A percentile compares a stretch with the other conserved stretches of the same genome.
Evolutionary conservation across 2,329 filamentous ascomycete genomes (phyloP).

Genomic region (Pseudocercospora vitis): DNA sequence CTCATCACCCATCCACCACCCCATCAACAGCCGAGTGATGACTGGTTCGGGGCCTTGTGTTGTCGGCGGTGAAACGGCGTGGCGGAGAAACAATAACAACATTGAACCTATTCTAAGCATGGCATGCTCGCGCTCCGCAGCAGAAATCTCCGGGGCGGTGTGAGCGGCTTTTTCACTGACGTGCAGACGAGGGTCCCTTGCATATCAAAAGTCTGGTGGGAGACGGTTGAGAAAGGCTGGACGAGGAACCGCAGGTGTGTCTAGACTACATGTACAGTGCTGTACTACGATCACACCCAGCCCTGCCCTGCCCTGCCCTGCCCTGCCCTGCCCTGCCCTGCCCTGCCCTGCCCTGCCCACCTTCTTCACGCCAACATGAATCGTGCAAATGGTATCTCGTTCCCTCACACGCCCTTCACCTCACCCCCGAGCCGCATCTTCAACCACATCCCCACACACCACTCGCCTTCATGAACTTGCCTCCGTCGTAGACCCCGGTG

Average conservation of each 20-base stretch:
- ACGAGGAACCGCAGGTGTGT: neutral
- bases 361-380: neutral
- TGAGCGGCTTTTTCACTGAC: neutral
- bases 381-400: neutral
- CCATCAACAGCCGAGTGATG: neutral
- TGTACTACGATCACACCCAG: neutral
- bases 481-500: constrained; percentile 31
- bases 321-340: neutral
- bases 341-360: neutral
- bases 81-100: neutral
- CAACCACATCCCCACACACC: constrained; percentile 31
- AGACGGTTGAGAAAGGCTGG: neutral
- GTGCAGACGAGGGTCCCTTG: constrained; percentile 4
- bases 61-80: neutral
- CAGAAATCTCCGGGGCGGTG: neutral
- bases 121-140: neutral
- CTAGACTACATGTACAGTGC: neutral
- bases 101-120: too few relatives aligned
- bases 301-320: neutral
- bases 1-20: neutral
- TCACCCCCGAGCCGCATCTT: neutral
- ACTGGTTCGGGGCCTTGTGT: neutral
- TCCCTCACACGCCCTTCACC: neutral
- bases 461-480: constrained; percentile 27
- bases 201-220: constrained; percentile 7